Evolutionary conservation across 2,329 filamentous ascomycete species (phyloP), one percentile per base, ranked within the genome.

Genomic region (Xylaria sp.): DNA sequence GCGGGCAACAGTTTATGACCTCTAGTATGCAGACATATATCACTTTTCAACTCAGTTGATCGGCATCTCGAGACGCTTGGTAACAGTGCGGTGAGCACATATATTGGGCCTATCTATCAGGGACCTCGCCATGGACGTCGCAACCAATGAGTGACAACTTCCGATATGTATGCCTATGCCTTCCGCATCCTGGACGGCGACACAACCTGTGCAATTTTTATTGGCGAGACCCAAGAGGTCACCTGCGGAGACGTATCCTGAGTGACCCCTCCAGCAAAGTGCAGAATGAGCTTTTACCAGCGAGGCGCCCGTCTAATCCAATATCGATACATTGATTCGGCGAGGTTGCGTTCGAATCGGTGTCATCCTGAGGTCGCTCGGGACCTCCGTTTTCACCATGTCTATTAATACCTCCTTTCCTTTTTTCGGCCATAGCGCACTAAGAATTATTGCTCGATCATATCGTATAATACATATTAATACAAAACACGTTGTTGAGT

Each of bases 381-480:
- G 11, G 9, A 13, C 3, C 8, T 34, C 11, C 16, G 9, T 7
- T 34, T 34, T 34, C 9, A 4, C 29, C 16, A 34, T n/a, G 16
- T 13, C 29, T 34, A 3, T 34, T 34, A 34, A n/a, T 34, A 34
- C 29, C 11, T 13, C 29, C 24, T 29, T 52, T 50, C 20, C 24
- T 52, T 47, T 44, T 48, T 22, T 22, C 29, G 29, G 29, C 16
- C 29, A 13, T 34, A 34, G 29, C 29, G 11, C 29, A 34, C 29
- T 7, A 13, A 26, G 24, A 39, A 44, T 45, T 24, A 34, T 21
- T 29, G n/a, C n/a, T 48, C 49, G 18, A 38, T 58, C 47, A 39
- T 54, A 56, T 52, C 42, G 45, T 58, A 60, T 56, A 51, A 29
- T 55, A 59, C 51, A 59, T 40, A 18, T n/a, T 17, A 45, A 55